These are phyloP conservation scores for Talinum fruticosum DNA, from an alignment of 148 eudicot species.

Conservation along the genomic window DNA sequence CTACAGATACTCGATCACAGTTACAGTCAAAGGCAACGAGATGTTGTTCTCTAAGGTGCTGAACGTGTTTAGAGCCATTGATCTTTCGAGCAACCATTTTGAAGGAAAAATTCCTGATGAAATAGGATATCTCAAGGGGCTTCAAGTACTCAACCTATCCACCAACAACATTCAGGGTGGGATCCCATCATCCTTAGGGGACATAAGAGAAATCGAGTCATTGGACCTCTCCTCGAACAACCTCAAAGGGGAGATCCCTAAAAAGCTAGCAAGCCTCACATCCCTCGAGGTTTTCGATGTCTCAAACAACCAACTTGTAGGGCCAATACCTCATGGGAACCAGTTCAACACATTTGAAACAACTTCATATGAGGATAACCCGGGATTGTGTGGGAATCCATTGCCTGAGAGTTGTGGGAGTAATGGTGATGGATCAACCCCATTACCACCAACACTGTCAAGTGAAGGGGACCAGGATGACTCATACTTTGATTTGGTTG, in stretches of 20 bases:
- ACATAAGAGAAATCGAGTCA: not conserved
- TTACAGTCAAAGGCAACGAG: not conserved
- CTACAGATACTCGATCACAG: not conserved
- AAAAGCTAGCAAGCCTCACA: not conserved
- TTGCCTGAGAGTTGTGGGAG: not conserved
- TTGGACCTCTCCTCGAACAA: not conserved
- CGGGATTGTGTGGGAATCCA: not conserved
- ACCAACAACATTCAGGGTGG: not conserved
- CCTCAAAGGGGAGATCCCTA: not conserved
- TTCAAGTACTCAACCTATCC: not conserved
- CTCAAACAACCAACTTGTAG: not conserved
- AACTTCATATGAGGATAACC: not conserved
- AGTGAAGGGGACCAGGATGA: not conserved
- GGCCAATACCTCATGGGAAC: not conserved
- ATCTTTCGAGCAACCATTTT: not conserved
- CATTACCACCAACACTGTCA: not conserved
- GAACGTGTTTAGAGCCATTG: not conserved
- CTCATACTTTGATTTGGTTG: not conserved
- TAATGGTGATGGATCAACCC: not conserved
- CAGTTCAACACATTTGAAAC: not conserved
- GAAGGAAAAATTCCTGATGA: not conserved
- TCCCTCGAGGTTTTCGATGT: not conserved
- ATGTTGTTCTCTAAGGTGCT: not conserved
- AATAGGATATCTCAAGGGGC: not conserved
- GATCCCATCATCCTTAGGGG: not conserved